A percentile compares a stretch with the other conserved stretches of the same genome.
These are phyloP conservation scores for Osmanthus fragrans DNA, from an alignment of 257 asterid species.

Conservation along the genomic window DNA sequence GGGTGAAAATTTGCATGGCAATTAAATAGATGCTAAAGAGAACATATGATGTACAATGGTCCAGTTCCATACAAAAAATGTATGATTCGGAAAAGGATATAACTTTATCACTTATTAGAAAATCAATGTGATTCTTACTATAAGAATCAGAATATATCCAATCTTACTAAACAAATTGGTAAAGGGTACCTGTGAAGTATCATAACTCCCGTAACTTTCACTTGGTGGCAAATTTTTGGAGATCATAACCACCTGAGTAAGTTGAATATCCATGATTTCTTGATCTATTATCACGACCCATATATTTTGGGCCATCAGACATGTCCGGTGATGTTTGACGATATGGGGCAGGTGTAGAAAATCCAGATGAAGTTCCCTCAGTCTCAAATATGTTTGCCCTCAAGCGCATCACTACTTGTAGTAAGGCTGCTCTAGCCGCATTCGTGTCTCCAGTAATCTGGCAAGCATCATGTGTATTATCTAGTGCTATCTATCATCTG, in stretches of 20 bases:
- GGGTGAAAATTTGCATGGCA: not conserved
- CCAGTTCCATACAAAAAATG: not conserved
- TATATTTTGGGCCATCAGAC: constrained; percentile 48
- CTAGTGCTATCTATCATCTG: constrained; percentile 14
- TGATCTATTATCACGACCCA: constrained; percentile 47
- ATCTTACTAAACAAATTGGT: not conserved
- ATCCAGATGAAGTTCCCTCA: constrained; percentile 50
- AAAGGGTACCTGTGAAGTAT: constrained; percentile 56
- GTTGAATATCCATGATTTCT: constrained; percentile 51
- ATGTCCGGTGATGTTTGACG: constrained; percentile 35
- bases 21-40: constrained; percentile 2
- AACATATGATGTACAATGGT: not conserved
- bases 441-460: constrained; percentile 77
- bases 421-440: constrained; percentile 65
- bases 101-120: not conserved
- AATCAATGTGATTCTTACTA: not conserved
- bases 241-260: constrained; percentile 49
- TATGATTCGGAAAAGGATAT: not conserved
- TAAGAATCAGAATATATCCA: not conserved
- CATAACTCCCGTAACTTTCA: constrained; percentile 45
- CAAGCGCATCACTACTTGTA: constrained; percentile 69
- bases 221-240: constrained; percentile 37
- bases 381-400: constrained; percentile 67
- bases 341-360: constrained; percentile 36
- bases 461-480: constrained; percentile 18